phyloP scores from a whole-genome alignment of 495 filamentous ascomycete species.

The Talaromyces nanjingensis region DNA sequence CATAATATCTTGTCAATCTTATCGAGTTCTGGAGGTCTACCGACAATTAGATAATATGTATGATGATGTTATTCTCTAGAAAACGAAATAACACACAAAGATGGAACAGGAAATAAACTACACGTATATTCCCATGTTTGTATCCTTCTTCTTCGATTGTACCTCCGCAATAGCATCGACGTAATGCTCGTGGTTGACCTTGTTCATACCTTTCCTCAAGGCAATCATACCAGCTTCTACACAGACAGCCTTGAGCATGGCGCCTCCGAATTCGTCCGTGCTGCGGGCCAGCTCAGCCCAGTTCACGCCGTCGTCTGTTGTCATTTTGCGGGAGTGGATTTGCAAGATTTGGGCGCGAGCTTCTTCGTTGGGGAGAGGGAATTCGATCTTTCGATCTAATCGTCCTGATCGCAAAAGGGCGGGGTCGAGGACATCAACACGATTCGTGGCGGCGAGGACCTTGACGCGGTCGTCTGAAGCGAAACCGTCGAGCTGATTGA shows the following conservation, averaged over 20 bases:
- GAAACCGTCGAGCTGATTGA: slow-evolving; percentile 98
- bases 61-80: not conserved
- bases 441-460: slow-evolving; percentile 95
- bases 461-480: slow-evolving; percentile 99
- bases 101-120: slow-evolving; percentile 17
- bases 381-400: slow-evolving; percentile 98
- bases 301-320: slow-evolving; percentile 87
- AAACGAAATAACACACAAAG: not conserved
- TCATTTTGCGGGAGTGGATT: slow-evolving; percentile 98
- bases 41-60: not conserved
- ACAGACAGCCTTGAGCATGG: slow-evolving; percentile 96
- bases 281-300: slow-evolving; percentile 92
- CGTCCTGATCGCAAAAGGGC: slow-evolving; percentile 89
- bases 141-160: slow-evolving; percentile 96
- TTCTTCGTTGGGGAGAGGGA: slow-evolving; percentile 98
- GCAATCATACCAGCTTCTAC: slow-evolving; percentile 99
- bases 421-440: slow-evolving; percentile 94
- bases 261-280: slow-evolving; percentile 99
- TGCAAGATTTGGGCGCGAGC: slow-evolving; percentile 93
- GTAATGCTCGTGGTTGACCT: slow-evolving; percentile 97
- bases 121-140: slow-evolving; percentile 51
- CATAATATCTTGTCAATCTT: not conserved
- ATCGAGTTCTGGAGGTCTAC: too few species aligned
- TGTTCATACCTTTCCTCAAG: slow-evolving; percentile 80
- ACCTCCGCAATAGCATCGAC: slow-evolving; percentile 98